Evolutionary conservation across 2,329 filamentous ascomycete species (phyloP).

Genomic region (Lecanosticta acicola): DNA sequence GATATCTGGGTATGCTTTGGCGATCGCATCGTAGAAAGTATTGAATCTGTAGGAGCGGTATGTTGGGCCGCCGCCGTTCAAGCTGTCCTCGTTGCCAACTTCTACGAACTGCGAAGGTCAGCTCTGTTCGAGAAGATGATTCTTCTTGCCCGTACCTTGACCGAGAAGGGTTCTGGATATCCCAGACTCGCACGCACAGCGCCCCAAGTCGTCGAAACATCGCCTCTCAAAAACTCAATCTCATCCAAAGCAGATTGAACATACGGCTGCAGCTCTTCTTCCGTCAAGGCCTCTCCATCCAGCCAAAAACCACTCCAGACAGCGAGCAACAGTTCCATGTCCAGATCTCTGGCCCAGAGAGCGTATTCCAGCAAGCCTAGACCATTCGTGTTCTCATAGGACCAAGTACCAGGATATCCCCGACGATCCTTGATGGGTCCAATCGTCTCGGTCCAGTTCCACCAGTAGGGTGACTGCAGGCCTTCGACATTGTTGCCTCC

Average conservation of each 20-base stretch:
- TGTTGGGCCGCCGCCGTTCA: conserved; percentile 40
- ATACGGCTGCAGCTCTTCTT: conserved; percentile 43
- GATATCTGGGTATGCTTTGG: conserved; percentile 51
- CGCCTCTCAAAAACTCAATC: conserved; percentile 58
- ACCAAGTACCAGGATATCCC: conserved; percentile 53
- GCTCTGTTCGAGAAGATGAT: no score
- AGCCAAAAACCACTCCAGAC: conserved; percentile 56
- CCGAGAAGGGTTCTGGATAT: conserved; percentile 55
- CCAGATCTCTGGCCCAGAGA: conserved; percentile 53
- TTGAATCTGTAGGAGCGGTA: conserved; percentile 50
- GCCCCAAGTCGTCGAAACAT: conserved; percentile 51
- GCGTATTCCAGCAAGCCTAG: conserved; percentile 58
- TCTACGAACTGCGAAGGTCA: conserved; percentile 47
- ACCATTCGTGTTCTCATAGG: conserved; percentile 57
- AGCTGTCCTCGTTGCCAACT: conserved; percentile 63
- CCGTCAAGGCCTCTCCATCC: conserved; percentile 43
- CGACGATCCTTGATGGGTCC: conserved; percentile 50
- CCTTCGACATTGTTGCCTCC: conserved; percentile 55
- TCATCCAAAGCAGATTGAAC: conserved; percentile 58
- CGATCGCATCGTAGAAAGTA: conserved; percentile 56
- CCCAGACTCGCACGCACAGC: conserved; percentile 54
- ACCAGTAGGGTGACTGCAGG: conserved; percentile 31
- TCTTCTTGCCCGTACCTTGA: conserved; percentile 33
- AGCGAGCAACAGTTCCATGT: conserved; percentile 41
- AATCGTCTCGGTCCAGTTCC: conserved; percentile 50